Conservation (phyloP, 768 basidiomycete species). For the Lyophyllum semitale region DNA sequence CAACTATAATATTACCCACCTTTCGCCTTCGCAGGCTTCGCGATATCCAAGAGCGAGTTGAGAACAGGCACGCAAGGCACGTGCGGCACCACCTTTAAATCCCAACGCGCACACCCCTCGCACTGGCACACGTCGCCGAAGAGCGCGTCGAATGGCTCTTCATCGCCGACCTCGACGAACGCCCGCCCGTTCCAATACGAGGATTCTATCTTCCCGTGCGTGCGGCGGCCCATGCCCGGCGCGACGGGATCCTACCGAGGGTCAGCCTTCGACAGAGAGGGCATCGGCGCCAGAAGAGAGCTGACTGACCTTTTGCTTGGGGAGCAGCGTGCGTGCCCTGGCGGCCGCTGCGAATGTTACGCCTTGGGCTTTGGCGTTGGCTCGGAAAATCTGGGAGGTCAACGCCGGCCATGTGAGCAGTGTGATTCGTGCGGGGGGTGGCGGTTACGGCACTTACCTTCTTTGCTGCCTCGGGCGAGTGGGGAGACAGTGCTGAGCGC, state of each 20-base stretch:
- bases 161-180: not conserved
- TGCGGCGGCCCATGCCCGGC: constrained; percentile 9
- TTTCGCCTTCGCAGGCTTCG: constrained; percentile 13
- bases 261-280: not conserved
- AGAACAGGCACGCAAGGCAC: not conserved
- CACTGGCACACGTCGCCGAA: no score
- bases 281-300: not conserved
- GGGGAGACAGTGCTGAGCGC: not conserved
- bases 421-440: not conserved
- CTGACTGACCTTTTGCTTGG: constrained; percentile 8
- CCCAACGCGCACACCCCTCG: no score
- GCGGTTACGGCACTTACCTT: not conserved
- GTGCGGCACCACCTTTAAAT: no score
- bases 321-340: constrained; percentile 1
- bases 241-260: not conserved
- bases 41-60: constrained; percentile 13
- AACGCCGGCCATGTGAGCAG: not conserved
- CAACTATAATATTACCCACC: not conserved
- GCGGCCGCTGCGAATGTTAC: constrained; percentile 8
- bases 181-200: constrained; percentile 9
- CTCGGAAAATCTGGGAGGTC: constrained; percentile 4
- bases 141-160: no score
- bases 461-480: constrained; percentile 5
- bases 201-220: constrained; percentile 1
- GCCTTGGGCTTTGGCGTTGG: constrained; percentile 5